Conservation (phyloP, 768 basidiomycete species). For the Mycena floridula region DNA sequence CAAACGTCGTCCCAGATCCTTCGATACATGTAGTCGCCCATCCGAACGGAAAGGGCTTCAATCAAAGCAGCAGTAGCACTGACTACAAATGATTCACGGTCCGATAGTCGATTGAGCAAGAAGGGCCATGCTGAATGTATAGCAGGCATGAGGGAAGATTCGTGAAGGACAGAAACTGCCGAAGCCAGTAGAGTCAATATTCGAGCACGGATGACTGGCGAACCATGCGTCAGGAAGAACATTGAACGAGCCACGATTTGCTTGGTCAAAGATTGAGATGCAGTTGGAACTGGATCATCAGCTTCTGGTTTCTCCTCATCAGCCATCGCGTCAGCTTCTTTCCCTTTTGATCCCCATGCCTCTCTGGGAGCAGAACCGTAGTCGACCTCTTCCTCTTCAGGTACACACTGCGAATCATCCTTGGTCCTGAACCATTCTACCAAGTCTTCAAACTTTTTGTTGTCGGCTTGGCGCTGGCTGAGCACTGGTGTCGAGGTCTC, state of each 20-base stretch:
- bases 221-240: constrained; percentile 88
- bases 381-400: constrained; percentile 36
- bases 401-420: constrained; percentile 9
- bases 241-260: constrained; percentile 85
- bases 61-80: constrained; percentile 69
- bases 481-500: constrained; percentile 14
- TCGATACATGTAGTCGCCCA: constrained; percentile 81
- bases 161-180: constrained; percentile 66
- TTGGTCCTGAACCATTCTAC: constrained; percentile 61
- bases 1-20: constrained; percentile 91
- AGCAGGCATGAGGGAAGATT: constrained; percentile 73
- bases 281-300: constrained; percentile 49
- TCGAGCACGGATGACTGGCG: constrained; percentile 78
- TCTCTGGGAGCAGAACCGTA: constrained; percentile 56
- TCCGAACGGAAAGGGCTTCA: constrained; percentile 60
- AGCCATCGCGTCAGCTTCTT: constrained; percentile 17
- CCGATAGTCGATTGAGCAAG: constrained; percentile 75
- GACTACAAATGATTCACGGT: constrained; percentile 74
- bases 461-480: constrained; percentile 17
- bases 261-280: constrained; percentile 69
- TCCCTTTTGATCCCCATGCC: constrained; percentile 44
- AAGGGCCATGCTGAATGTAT: constrained; percentile 94
- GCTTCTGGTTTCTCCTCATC: constrained; percentile 15
- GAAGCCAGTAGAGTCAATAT: constrained; percentile 72
- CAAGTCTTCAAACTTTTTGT: constrained; percentile 42